Percentiles rank a stretch among this genome's conserved stretches.
phyloP scores from a whole-genome alignment of 1,284 basidiomycete genomes.

The Gymnopus androsaceus region DNA sequence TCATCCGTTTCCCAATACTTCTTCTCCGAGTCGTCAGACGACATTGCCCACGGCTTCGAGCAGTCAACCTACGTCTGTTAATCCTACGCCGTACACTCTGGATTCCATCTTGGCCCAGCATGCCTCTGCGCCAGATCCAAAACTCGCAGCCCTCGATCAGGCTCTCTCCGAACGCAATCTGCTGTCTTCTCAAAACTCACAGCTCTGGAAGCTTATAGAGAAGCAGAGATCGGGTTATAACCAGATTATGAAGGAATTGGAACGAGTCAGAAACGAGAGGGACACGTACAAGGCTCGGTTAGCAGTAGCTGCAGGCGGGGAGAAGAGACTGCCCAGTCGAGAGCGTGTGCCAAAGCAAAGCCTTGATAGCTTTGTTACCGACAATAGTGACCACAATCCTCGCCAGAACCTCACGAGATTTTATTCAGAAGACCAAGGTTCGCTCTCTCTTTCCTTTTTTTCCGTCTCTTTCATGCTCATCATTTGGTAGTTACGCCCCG shows the following conservation, averaged over 20 bases:
- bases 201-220: slow-evolving; percentile 92
- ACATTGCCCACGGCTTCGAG: slow-evolving; percentile 4
- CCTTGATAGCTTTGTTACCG: slow-evolving; percentile 6
- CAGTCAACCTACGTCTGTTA: slow-evolving; percentile 1
- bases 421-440: slow-evolving; percentile 58
- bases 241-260: slow-evolving; percentile 76
- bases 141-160: slow-evolving; percentile 69
- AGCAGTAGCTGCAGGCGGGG: slow-evolving; percentile 30
- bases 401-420: slow-evolving; percentile 38
- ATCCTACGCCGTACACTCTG: slow-evolving; percentile 38
- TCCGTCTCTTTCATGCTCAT: slow-evolving; percentile 4
- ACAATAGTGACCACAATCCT: slow-evolving; percentile 26
- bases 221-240: slow-evolving; percentile 77
- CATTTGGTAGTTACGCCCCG: slow-evolving; percentile 31
- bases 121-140: slow-evolving; percentile 52
- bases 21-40: slow-evolving; percentile 3
- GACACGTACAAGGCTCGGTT: slow-evolving; percentile 63
- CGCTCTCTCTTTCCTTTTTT: slow-evolving; percentile 26
- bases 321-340: slow-evolving; percentile 18
- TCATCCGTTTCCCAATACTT: background rate
- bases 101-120: slow-evolving; percentile 59
- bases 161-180: slow-evolving; percentile 76
- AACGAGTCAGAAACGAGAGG: slow-evolving; percentile 79
- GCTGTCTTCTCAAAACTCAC: slow-evolving; percentile 79
- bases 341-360: slow-evolving; percentile 21